Evolutionary conservation across 2,329 filamentous ascomycete species (phyloP), one percentile per base, ranked within the genome.

Genomic region (Penicillium corylophilum): DNA sequence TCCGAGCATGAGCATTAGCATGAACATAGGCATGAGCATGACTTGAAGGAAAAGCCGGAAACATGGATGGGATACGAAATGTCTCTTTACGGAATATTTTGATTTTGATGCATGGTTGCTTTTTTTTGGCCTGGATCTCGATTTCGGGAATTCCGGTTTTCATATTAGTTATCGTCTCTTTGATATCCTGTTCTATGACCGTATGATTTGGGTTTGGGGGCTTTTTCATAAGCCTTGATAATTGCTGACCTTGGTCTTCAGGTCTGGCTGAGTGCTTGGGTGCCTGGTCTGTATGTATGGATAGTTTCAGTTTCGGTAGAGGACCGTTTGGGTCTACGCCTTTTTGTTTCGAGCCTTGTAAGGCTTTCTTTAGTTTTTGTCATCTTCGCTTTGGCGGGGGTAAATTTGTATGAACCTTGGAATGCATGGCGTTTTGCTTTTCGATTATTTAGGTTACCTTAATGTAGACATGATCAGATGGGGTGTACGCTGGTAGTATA

Each of bases 341-440:
- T 41, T 18, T 41, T 38, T 20, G 13, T 5, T 18, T 28, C 28
- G 16, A 22, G 26, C 29, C 26, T 22, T 6, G 28, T 9, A n/a
- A 18, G 31, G 15, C 31, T 18, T 18, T 26, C 8, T n/a, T 35
- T 35, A 33, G 40, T 36, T 5, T 5, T 22, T 48, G 31, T 36
- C 7, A 16, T 23, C 18, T 18, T 42, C n/a, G 20, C 39, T 22
- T 31, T 10, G 16, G 12, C 18, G 36, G 28, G 42, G 46, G 33
- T 48, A n/a, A n/a, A 48, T 29, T n/a, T 42, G 39, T 43, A 43
- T 36, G 28, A 48, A 12, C 9, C 26, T 28, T 28, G 3, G 3
- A 28, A 42, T 43, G 39, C 39, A 48, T 48, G 46, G 39, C 46
- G 38, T 48, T 28, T 20, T 22, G 20, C 24, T 43, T 40, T 42